These are phyloP conservation scores for Kwoniella sp. DNA, from an alignment of 768 basidiomycete genomes.

Conservation along the genomic window DNA sequence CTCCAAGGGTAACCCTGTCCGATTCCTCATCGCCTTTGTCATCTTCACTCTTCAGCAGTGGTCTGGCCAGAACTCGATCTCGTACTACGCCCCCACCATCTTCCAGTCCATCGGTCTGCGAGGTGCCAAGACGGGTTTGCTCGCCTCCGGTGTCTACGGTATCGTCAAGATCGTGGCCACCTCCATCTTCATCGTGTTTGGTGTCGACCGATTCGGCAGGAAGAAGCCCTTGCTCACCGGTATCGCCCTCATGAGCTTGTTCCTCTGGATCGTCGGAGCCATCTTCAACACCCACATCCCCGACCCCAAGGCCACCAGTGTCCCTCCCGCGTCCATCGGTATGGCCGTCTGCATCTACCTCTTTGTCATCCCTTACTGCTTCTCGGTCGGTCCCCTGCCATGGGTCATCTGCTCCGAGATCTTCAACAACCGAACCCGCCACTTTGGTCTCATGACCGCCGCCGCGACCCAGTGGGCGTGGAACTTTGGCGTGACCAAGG, in stretches of 20 bases:
- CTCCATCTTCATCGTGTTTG: constrained; percentile 49
- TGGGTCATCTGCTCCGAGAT: constrained; percentile 73
- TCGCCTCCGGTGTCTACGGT: constrained; percentile 52
- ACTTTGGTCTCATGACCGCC: constrained; percentile 71
- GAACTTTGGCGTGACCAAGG: constrained; percentile 37
- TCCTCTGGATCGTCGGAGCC: constrained; percentile 80
- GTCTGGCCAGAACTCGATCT: constrained; percentile 69
- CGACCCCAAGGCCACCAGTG: constrained; percentile 50
- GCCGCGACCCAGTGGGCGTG: constrained; percentile 64
- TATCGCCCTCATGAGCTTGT: constrained; percentile 69
- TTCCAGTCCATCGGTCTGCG: constrained; percentile 42
- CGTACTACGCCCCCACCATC: constrained; percentile 50
- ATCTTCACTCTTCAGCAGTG: constrained; percentile 67
- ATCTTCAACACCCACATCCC: constrained; percentile 69
- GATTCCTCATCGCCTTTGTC: constrained; percentile 70
- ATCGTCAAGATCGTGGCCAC: constrained; percentile 53
- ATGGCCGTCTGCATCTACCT: constrained; percentile 75
- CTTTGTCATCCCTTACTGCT: constrained; percentile 80
- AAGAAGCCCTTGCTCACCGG: constrained; percentile 61
- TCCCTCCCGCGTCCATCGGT: constrained; percentile 58
- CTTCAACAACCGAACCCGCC: constrained; percentile 77
- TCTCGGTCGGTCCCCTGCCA: constrained; percentile 72
- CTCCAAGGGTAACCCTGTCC: constrained; percentile 72
- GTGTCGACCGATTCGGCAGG: constrained; percentile 50
- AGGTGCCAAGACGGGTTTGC: constrained; percentile 44